These are phyloP conservation scores for Leptomonas seymouri DNA, from an alignment of 208 protist species.

Conservation along the genomic window DNA sequence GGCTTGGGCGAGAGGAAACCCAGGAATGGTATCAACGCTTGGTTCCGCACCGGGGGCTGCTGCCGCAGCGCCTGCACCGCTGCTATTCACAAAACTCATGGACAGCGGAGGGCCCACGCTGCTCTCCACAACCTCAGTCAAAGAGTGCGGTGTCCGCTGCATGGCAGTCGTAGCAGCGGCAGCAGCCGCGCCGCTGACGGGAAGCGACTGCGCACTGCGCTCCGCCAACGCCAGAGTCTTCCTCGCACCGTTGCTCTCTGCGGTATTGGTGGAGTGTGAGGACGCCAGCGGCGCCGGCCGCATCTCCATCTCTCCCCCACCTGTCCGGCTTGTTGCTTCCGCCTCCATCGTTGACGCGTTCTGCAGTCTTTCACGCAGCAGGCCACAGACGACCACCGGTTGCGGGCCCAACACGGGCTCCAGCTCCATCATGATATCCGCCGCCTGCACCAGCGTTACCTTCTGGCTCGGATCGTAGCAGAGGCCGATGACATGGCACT, in stretches of 20 bases:
- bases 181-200: not conserved
- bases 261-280: not conserved
- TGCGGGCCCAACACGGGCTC: slow-evolving; percentile 72
- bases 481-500: slow-evolving; percentile 75
- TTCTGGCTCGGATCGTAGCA: slow-evolving; percentile 81
- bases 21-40: too few species aligned
- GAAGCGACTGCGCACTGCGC: not conserved
- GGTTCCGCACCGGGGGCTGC: too few species aligned
- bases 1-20: not conserved
- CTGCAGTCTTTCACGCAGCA: slow-evolving; percentile 26
- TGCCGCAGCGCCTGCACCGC: too few species aligned
- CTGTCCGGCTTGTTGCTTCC: not conserved
- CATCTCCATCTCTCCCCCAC: not conserved
- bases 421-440: slow-evolving; percentile 79
- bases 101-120: too few species aligned
- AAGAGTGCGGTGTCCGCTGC: too few species aligned
- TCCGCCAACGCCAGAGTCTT: not conserved
- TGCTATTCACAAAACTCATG: too few species aligned
- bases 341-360: too few species aligned
- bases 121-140: too few species aligned
- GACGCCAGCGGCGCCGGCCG: not conserved
- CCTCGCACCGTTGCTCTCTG: not conserved
- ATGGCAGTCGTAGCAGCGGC: too few species aligned
- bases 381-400: slow-evolving; percentile 79
- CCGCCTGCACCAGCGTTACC: slow-evolving; percentile 79